Conservation (phyloP, 352 stramenopile species). For the Globisporangium megalacanthum region DNA sequence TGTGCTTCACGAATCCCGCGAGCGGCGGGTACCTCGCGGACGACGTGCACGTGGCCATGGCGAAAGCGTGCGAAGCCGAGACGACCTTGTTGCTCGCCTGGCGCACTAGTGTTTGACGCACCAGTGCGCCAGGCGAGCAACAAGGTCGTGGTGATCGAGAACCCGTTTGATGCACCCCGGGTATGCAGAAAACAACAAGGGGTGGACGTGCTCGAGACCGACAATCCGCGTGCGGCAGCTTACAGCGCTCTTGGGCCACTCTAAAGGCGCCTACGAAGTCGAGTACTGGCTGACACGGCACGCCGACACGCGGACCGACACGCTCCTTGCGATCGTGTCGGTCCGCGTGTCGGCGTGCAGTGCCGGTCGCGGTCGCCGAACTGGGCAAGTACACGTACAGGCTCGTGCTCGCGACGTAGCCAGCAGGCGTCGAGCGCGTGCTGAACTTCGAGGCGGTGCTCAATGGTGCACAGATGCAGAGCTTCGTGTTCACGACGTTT, state of each 20-base stretch:
- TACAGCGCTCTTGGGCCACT: conserved; percentile 52
- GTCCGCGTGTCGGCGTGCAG: too few relatives aligned
- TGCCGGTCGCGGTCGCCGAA: too few relatives aligned
- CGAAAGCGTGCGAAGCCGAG: conserved; percentile 57
- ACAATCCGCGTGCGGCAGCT: conserved; percentile 68
- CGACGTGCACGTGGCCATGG: conserved; percentile 50
- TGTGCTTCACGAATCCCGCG: conserved; percentile 78
- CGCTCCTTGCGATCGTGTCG: conserved; percentile 59
- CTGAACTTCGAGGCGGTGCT: conserved; percentile 83
- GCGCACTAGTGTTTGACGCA: too few relatives aligned
- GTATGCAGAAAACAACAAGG: conserved; percentile 58
- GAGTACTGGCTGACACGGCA: conserved; percentile 85
- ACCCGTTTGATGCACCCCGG: conserved; percentile 62
- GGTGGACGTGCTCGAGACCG: conserved; percentile 78
- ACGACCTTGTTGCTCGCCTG: conserved; percentile 71
- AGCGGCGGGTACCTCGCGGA: conserved; percentile 86
- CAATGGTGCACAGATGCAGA: conserved; percentile 66
- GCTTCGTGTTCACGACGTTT: conserved; percentile 75
- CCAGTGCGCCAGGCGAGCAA: conserved; percentile 78
- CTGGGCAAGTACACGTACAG: conserved; percentile 88
- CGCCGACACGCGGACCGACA: conserved; percentile 31
- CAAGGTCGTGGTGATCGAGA: conserved; percentile 87
- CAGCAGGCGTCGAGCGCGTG: conserved; percentile 51
- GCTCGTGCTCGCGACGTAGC: conserved; percentile 69
- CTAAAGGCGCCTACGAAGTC: conserved; percentile 85